Base-by-base conservation (phyloP, 1,284 basidiomycete genomes). In the Farysia itapuensis region DNA sequence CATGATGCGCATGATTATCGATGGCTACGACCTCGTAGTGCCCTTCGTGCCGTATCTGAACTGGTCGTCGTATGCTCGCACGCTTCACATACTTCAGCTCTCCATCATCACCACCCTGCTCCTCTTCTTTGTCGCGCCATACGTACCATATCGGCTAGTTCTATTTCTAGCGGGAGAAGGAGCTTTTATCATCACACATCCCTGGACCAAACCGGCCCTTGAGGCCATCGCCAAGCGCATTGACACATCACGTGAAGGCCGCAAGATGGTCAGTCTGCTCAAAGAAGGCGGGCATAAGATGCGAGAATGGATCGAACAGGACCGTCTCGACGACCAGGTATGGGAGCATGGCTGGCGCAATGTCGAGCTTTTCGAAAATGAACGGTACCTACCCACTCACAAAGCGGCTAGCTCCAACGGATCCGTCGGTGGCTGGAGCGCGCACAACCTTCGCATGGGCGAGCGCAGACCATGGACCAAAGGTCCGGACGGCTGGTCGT, bases 1-100 rank as follows among this genome's bases (percentile, higher is more conserved):
- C 56, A 75, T 75, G 74, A 76, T 76, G 74, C 50, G 58, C 13
- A 64, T 75, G 50, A 58, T 76, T 30, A 72, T 73, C 25, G 70
- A 74, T 28, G 70, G 58, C 32, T 76, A 77, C 43, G 70, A 73
- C 34, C 43, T 64, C 24, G 58, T 72, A n/a, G 52, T 65, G 0
- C 70, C 72, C 4, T 43, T 71, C 5, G 67, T 75, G 12, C 64
- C 66, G 14, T 74, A 71, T 42, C 49, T 77, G 34, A 74, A 77
- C 50, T 77, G 75, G 75, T 77, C 75, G 1, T 64, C 64, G 13
- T 71, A 72, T 41, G 51, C 51, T 16, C 65, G 65, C 23, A 69
- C 72, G 18, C 49, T 77, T 23, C 54, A 67, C 23, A 53, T 77
- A 19, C 45, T 77, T 7, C 73, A 77, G 36, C 47, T 54, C 15